Evolutionary conservation across 441 rosid genomes (phyloP).

Genomic region (Caryocar brasiliense): DNA sequence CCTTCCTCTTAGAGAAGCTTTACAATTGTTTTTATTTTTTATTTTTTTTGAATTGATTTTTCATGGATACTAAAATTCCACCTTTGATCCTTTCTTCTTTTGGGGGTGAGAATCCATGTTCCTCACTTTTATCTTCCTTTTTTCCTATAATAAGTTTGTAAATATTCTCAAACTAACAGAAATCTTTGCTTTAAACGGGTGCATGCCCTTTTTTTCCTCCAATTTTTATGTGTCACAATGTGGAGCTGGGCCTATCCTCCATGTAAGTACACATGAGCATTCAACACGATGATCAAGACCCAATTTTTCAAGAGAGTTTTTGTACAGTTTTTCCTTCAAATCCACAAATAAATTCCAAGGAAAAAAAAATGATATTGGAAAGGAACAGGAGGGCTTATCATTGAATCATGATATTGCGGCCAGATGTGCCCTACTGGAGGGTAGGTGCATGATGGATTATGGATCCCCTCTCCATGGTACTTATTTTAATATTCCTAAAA

Average conservation of each 20-base stretch:
- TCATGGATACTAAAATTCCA: constrained; percentile 17
- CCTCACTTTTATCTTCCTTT: not conserved
- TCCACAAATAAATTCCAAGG: not conserved
- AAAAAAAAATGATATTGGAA: not conserved
- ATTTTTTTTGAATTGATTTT: constrained; percentile 4
- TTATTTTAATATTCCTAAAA: too few species aligned
- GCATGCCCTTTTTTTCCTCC: not conserved
- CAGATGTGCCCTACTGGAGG: not conserved
- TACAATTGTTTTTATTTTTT: not conserved
- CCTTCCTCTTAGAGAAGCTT: too few species aligned
- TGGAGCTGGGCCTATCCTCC: constrained; percentile 8
- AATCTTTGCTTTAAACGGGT: constrained; percentile 3
- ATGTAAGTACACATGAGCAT: constrained; percentile 2
- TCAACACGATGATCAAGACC: too few species aligned
- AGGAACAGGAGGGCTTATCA: not conserved
- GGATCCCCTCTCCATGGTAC: not conserved
- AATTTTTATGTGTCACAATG: not conserved
- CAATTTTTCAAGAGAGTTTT: too few species aligned
- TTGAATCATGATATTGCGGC: not conserved
- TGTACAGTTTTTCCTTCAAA: not conserved
- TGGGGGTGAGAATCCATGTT: not conserved
- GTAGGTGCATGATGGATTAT: constrained; percentile 4
- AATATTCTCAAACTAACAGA: not conserved
- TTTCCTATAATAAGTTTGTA: not conserved
- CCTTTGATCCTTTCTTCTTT: not conserved